Evolutionary conservation across 352 stramenopile species (phyloP), one percentile per base, ranked within the genome.

Genomic region (Hyaloperonospora brassicae): DNA sequence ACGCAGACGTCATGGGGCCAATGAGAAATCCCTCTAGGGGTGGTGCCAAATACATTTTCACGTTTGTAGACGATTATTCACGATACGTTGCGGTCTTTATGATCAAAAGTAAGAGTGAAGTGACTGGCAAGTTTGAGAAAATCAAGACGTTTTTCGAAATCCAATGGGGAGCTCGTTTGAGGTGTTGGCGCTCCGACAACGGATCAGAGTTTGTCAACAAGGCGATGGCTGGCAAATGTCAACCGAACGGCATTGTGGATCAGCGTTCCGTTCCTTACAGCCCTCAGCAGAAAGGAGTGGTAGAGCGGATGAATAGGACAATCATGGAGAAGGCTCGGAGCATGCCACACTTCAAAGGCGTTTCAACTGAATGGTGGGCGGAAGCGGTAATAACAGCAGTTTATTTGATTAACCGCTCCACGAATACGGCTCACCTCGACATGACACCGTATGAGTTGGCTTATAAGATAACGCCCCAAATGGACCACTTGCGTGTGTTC

Each of bases 401-500:
- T 10, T 44, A 44, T 23, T 14, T 21, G 12, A 44, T 44, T 2
- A 44, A 44, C 7, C 39, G 9, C 14, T 44, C 39, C 39, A 6
- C 7, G 1, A 44, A 44, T 22, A 22, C 39, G 39, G 12, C 10
- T 21, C 21, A 44, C 13, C 2, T 2, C 7, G 14, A 21, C 6
- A 44, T 44, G 12, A 68, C 61, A 17, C 55, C 63, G 36, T 63
- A 54, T 22, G 49, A 76, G 44, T n/a, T 63, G 23, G 64, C 10
- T 11, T 66, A 64, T 25, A 59, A 58, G 17, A 27, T 44, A 9
- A 55, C 56, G 9, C 50, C 55, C n/a, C 6, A 2, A 6, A 14
- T 76, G 24, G 46, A 50, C 0, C 39, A 70, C 22, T 14, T 68
- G 6, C 50, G 55, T 14, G 63, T 76, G 6, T 70, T 70, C 25